phyloP scores from a whole-genome alignment of 495 filamentous ascomycete species.

The Poronia punctata region DNA sequence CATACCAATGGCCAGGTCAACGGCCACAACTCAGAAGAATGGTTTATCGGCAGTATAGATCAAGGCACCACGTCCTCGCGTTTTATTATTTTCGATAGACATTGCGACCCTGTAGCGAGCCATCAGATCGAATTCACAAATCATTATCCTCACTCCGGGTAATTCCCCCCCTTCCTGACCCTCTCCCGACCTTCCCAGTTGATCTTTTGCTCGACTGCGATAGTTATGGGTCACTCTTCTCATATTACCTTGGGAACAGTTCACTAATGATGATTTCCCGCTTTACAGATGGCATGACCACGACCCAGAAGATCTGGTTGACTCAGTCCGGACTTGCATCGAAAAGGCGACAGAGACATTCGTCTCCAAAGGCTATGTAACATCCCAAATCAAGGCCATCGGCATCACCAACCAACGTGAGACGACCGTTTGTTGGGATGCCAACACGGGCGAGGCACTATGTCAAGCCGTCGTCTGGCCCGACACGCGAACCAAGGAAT shows the following conservation, averaged over 20 bases:
- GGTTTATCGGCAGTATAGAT: conserved; percentile 64
- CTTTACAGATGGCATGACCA: conserved; percentile 84
- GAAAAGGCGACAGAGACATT: conserved; percentile 73
- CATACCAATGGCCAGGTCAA: background rate
- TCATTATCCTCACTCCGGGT: conserved; percentile 85
- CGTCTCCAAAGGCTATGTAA: conserved; percentile 59
- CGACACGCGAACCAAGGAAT: conserved; percentile 71
- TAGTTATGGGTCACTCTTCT: background rate
- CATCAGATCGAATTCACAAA: conserved; percentile 92
- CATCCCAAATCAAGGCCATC: conserved; percentile 70
- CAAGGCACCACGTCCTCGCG: conserved; percentile 90
- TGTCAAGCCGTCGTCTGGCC: conserved; percentile 93
- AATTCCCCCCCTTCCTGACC: conserved; percentile 18
- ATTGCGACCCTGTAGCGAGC: conserved; percentile 70
- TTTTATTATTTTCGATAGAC: conserved; percentile 83
- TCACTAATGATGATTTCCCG: conserved; percentile 4
- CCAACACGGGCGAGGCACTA: conserved; percentile 73
- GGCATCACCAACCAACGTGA: conserved; percentile 95
- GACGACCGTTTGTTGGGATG: conserved; percentile 89
- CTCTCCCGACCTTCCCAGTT: conserved; percentile 6
- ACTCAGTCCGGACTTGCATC: conserved; percentile 77
- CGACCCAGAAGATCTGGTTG: conserved; percentile 72
- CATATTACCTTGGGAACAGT: conserved; percentile 10
- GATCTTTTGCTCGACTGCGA: too few relatives aligned
- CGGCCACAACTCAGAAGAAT: conserved; percentile 11